Percentiles rank a stretch among this genome's conserved stretches.
phyloP scores from a whole-genome alignment of 805 yeast genomes.

The Barnettozyma populi region DNA sequence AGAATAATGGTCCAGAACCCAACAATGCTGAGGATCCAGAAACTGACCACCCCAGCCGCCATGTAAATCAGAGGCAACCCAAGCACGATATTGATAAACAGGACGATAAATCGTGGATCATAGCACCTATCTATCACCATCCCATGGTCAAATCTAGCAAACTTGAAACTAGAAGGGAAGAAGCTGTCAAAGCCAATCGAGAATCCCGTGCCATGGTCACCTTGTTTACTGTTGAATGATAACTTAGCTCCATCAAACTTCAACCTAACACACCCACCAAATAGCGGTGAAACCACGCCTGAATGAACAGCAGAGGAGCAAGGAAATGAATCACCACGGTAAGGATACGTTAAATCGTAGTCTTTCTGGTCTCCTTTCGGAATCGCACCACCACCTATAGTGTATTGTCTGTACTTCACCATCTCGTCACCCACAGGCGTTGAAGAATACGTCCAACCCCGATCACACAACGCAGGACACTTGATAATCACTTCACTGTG shows the following conservation, averaged over 20 bases:
- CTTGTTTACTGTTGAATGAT: slow-evolving; percentile 42
- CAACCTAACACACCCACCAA: slow-evolving; percentile 75
- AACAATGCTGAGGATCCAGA: slow-evolving; percentile 53
- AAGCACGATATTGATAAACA: slow-evolving; percentile 51
- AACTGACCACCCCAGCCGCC: slow-evolving; percentile 41
- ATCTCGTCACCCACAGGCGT: slow-evolving; percentile 66
- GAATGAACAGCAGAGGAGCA: slow-evolving; percentile 90
- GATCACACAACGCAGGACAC: slow-evolving; percentile 86
- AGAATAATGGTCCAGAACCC: slow-evolving; percentile 84
- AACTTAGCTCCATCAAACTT: slow-evolving; percentile 49
- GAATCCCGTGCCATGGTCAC: slow-evolving; percentile 46
- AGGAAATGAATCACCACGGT: slow-evolving; percentile 82
- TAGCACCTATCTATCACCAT: slow-evolving; percentile 44
- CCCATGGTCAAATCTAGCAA: slow-evolving; percentile 38
- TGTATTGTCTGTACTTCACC: slow-evolving; percentile 64
- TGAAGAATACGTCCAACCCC: slow-evolving; percentile 70
- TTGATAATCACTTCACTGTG: slow-evolving; percentile 55
- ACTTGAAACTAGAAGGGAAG: slow-evolving; percentile 69
- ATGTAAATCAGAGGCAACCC: slow-evolving; percentile 60
- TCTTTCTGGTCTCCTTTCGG: slow-evolving; percentile 12
- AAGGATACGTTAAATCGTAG: slow-evolving; percentile 45
- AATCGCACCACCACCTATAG: slow-evolving; percentile 67
- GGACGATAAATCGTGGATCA: slow-evolving; percentile 61
- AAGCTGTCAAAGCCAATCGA: slow-evolving; percentile 56
- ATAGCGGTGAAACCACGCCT: slow-evolving; percentile 64